Evolutionary conservation across 768 basidiomycete species (phyloP).

Genomic region (Psilocybe tampanensis): DNA sequence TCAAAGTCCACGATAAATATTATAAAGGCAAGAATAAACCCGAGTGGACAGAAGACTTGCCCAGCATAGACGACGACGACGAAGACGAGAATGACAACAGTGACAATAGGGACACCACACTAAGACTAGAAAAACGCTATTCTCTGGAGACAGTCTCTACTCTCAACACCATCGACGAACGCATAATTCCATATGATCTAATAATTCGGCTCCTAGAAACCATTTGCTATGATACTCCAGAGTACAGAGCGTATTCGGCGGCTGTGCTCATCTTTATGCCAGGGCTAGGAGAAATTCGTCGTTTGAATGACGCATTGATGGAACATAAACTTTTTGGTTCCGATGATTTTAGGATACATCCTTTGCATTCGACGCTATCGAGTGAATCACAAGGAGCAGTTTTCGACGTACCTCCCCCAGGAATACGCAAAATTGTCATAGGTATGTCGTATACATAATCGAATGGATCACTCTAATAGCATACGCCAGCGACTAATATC

Average conservation of each 20-base stretch:
- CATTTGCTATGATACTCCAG: constrained; percentile 71
- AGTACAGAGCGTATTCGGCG: constrained; percentile 59
- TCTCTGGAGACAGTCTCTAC: constrained; percentile 74
- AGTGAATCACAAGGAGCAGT: constrained; percentile 90
- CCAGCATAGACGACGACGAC: constrained; percentile 68
- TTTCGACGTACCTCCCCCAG: constrained; percentile 82
- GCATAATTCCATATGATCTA: constrained; percentile 89
- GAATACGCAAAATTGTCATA: constrained; percentile 91
- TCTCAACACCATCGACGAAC: constrained; percentile 84
- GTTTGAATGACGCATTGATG: constrained; percentile 76
- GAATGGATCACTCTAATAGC: background rate
- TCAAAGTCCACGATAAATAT: constrained; percentile 62
- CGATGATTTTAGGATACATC: constrained; percentile 72
- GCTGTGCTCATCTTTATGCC: constrained; percentile 95
- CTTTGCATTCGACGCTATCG: constrained; percentile 91
- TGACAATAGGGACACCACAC: constrained; percentile 35
- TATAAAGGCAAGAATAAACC: constrained; percentile 58
- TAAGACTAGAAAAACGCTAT: constrained; percentile 78
- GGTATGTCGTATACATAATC: constrained; percentile 46
- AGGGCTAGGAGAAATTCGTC: constrained; percentile 91
- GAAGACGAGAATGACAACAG: constrained; percentile 64
- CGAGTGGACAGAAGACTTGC: constrained; percentile 82
- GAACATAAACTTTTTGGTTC: constrained; percentile 77
- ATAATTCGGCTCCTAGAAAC: constrained; percentile 82
- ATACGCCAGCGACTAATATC: constrained; percentile 76